Percentiles rank a stretch among this genome's conserved stretches.
These are phyloP conservation scores for Phaeophleospora eucalypticola DNA, from an alignment of 2,329 filamentous ascomycete genomes.

Conservation along the genomic window DNA sequence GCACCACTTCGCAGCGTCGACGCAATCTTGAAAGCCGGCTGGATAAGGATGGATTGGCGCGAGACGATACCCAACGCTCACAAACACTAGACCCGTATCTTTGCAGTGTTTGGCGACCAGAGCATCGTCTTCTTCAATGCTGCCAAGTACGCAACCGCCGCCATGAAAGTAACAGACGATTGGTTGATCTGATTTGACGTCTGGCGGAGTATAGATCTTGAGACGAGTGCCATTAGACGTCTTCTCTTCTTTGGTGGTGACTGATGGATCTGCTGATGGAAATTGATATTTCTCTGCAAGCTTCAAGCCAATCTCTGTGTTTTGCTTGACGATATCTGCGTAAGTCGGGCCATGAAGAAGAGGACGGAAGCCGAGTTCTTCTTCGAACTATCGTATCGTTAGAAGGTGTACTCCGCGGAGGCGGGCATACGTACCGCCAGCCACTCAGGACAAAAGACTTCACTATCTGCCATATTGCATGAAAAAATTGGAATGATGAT, in stretches of 20 bases:
- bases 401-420: background rate
- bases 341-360: slow-evolving; percentile 15
- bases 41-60: slow-evolving; percentile 58
- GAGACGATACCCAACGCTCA: slow-evolving; percentile 57
- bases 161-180: slow-evolving; percentile 17
- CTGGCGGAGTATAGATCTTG: slow-evolving; percentile 11
- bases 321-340: slow-evolving; percentile 13
- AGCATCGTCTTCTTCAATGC: slow-evolving; percentile 15
- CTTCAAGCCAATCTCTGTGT: slow-evolving; percentile 9
- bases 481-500: background rate
- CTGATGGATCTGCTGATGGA: slow-evolving; percentile 5
- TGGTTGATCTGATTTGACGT: slow-evolving; percentile 10
- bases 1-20: slow-evolving; percentile 54
- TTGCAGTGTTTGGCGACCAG: slow-evolving; percentile 9
- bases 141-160: slow-evolving; percentile 14
- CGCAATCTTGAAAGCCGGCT: slow-evolving; percentile 51
- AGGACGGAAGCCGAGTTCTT: slow-evolving; percentile 17
- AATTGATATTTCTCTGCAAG: slow-evolving; percentile 12
- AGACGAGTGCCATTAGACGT: slow-evolving; percentile 12
- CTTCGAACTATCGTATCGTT: slow-evolving; percentile 8
- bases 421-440: slow-evolving; percentile 4
- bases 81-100: slow-evolving; percentile 39
- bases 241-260: slow-evolving; percentile 6
- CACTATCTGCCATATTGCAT: slow-evolving; percentile 4
- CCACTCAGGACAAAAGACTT: slow-evolving; percentile 8